phyloP scores from a whole-genome alignment of 1,284 basidiomycete species.

The Rhizoctonia solani region DNA sequence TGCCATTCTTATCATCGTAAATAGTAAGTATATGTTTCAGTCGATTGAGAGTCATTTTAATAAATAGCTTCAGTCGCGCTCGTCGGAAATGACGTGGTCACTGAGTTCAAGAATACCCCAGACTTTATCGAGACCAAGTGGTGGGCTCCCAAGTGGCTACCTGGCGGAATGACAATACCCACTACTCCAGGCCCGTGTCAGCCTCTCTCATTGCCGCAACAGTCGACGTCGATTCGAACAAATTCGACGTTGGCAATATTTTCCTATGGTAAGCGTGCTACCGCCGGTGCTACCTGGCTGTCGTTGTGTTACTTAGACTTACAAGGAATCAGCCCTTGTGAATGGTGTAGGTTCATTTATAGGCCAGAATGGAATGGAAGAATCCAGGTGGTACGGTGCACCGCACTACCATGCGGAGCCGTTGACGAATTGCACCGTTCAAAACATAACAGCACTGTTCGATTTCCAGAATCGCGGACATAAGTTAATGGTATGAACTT shows the following conservation, averaged over 20 bases:
- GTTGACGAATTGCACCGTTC: constrained; percentile 11
- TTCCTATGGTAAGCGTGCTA: constrained; percentile 21
- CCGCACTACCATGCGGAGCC: constrained; percentile 15
- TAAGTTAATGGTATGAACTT: constrained; percentile 15
- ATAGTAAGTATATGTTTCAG: constrained; percentile 3
- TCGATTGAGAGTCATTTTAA: not conserved
- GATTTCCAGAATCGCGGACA: constrained; percentile 25
- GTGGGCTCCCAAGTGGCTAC: constrained; percentile 31
- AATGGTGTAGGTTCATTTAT: constrained; percentile 8
- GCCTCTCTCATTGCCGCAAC: constrained; percentile 17
- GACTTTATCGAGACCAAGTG: constrained; percentile 23
- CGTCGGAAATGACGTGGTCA: constrained; percentile 29
- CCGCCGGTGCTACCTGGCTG: no score
- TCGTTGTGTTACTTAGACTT: not conserved
- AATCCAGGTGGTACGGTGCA: constrained; percentile 19
- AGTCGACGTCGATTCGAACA: constrained; percentile 20
- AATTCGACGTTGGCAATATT: constrained; percentile 29
- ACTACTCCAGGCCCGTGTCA: constrained; percentile 28
- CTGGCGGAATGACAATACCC: constrained; percentile 9
- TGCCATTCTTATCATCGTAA: not conserved
- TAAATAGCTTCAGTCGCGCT: constrained; percentile 5
- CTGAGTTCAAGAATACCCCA: constrained; percentile 29
- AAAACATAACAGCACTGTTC: constrained; percentile 26
- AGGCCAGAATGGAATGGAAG: not conserved
- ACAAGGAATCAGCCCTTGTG: not conserved